A percentile compares a stretch with the other conserved stretches of the same genome.
Conservation (phyloP, 345 rosid species). For the Salix suchowensis region DNA sequence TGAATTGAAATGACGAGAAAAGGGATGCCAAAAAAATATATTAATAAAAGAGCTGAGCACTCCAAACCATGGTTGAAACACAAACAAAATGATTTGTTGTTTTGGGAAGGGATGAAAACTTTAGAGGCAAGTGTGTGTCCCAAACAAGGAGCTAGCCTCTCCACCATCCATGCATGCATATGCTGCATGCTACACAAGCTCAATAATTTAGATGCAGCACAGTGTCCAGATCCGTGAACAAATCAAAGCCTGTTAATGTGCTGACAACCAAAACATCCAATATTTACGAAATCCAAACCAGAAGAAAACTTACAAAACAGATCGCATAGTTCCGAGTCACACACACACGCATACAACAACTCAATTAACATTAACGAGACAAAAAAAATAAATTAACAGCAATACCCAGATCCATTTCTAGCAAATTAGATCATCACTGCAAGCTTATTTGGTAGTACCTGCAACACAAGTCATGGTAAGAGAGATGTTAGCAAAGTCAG, state of each 20-base stretch:
- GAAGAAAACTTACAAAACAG: constrained; percentile 2
- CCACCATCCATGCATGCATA: neutral
- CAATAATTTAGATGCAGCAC: neutral
- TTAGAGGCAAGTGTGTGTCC: neutral
- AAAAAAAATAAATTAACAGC: neutral
- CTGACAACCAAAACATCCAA: constrained; percentile 7
- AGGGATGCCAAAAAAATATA: neutral
- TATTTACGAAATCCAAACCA: neutral
- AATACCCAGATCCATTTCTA: neutral
- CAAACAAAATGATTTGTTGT: neutral
- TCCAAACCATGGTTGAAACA: neutral
- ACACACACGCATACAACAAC: neutral
- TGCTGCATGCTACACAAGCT: neutral
- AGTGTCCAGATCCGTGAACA: neutral
- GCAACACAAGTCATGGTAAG: neutral
- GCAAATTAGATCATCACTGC: neutral
- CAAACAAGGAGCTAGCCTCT: neutral
- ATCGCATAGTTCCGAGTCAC: neutral
- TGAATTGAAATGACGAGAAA: neutral
- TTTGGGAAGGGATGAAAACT: neutral
- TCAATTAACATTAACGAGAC: neutral
- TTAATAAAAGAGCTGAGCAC: too few relatives aligned
- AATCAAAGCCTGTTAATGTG: constrained; percentile 1
- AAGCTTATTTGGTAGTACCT: constrained; percentile 9
- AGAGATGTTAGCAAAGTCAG: neutral